Percentiles rank a stretch among this genome's conserved stretches.
phyloP scores from a whole-genome alignment of 805 yeast species.

The Wickerhamiella vanderwaltii region DNA sequence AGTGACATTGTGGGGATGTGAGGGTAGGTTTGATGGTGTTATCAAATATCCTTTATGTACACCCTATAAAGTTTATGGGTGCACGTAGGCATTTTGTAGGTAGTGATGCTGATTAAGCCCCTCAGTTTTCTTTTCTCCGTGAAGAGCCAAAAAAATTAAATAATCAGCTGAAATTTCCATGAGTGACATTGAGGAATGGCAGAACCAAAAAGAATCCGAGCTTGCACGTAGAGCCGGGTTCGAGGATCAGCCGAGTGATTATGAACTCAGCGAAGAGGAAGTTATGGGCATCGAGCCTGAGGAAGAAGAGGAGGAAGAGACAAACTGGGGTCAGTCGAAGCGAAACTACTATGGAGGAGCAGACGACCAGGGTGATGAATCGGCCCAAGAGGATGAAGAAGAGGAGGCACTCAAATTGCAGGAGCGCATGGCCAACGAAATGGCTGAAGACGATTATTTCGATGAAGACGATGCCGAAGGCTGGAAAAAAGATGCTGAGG shows the following conservation, averaged over 20 bases:
- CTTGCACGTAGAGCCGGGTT: conserved; percentile 18
- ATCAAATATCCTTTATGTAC: neutral
- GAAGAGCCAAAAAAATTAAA: conserved; percentile 5
- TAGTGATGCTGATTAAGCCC: no score
- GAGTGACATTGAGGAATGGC: conserved; percentile 20
- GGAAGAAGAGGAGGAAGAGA: conserved; percentile 33
- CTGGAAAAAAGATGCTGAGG: conserved; percentile 53
- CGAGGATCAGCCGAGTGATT: conserved; percentile 17
- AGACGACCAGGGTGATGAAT: conserved; percentile 54
- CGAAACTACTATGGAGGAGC: conserved; percentile 33
- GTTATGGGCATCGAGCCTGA: conserved; percentile 37
- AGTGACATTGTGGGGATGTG: conserved; percentile 2
- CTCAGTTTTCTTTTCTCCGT: no score
- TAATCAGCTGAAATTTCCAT: conserved; percentile 12
- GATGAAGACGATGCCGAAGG: conserved; percentile 70
- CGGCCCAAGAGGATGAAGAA: conserved; percentile 63
- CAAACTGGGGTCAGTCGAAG: conserved; percentile 35
- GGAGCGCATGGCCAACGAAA: conserved; percentile 61
- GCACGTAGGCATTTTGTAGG: no score
- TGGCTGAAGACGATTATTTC: conserved; percentile 58
- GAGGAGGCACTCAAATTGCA: conserved; percentile 82
- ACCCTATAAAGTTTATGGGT: no score
- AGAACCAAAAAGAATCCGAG: conserved; percentile 11
- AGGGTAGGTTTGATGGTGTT: neutral
- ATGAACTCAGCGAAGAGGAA: conserved; percentile 44